Evolutionary conservation across 805 yeast genomes (phyloP).

Genomic region (Spencermartinsiella europaea): DNA sequence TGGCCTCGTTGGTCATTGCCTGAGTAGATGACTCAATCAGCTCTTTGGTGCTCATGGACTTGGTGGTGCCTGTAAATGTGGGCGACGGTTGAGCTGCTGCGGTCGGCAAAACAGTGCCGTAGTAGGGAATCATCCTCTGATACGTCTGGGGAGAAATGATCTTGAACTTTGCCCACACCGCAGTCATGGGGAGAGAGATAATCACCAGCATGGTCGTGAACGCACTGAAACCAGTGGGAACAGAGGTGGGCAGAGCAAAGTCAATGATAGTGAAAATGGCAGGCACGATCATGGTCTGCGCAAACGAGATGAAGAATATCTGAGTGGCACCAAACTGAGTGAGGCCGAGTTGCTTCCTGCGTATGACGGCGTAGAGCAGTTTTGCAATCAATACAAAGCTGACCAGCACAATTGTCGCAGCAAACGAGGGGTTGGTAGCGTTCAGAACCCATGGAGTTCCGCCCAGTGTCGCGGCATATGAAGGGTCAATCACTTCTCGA

Average conservation of each 20-base stretch:
- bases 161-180: constrained; percentile 68
- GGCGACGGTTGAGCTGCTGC: neutral
- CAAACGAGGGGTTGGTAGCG: constrained; percentile 48
- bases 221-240: constrained; percentile 41
- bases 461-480: constrained; percentile 42
- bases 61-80: neutral
- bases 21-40: neutral
- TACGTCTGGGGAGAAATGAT: constrained; percentile 7
- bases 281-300: constrained; percentile 79
- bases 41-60: neutral
- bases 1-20: neutral
- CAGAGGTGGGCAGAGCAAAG: constrained; percentile 34
- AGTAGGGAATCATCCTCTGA: neutral
- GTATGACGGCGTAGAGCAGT: constrained; percentile 59
- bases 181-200: constrained; percentile 71
- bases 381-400: constrained; percentile 60
- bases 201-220: constrained; percentile 60
- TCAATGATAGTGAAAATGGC: constrained; percentile 59
- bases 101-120: neutral
- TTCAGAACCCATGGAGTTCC: constrained; percentile 25
- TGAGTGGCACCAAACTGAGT: constrained; percentile 80
- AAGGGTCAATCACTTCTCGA: constrained; percentile 36
- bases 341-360: constrained; percentile 72
- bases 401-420: constrained; percentile 61
- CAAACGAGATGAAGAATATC: constrained; percentile 70